Percentiles rank a stretch among this genome's conserved stretches.
Evolutionary conservation across 345 rosid species (phyloP).

Genomic region (Gossypium rotundifolium): DNA sequence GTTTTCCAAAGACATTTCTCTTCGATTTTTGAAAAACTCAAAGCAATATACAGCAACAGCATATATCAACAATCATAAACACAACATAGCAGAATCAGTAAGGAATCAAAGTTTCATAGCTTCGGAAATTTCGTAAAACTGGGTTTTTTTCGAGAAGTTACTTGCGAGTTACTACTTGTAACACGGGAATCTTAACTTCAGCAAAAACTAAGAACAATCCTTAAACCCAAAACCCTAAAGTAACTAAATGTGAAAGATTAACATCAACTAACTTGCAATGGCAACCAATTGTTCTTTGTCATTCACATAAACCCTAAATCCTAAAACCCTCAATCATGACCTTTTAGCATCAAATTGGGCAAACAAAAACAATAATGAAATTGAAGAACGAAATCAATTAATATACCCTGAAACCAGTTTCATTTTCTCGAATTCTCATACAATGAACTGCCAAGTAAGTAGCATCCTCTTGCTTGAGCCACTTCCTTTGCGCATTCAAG

Average conservation of each 20-base stretch:
- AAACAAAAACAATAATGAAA: neutral
- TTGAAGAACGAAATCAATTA: neutral
- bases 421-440: constrained; percentile 76
- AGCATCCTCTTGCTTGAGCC: constrained; percentile 83
- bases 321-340: too few species aligned
- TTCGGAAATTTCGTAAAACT: neutral
- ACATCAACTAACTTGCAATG: neutral
- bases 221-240: neutral
- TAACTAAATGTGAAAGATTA: neutral
- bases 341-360: neutral
- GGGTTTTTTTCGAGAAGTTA: too few species aligned
- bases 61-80: neutral
- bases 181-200: neutral
- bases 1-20: neutral
- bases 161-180: neutral
- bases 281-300: too few species aligned
- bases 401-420: constrained; percentile 58
- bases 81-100: neutral
- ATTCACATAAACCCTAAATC: too few species aligned
- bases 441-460: constrained; percentile 68
- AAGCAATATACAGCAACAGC: neutral
- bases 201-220: neutral
- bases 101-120: neutral
- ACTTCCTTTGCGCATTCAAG: constrained; percentile 74
- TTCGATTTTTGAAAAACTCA: neutral